phyloP scores from a whole-genome alignment of 257 asterid species.

The Solanum bulbocastanum region DNA sequence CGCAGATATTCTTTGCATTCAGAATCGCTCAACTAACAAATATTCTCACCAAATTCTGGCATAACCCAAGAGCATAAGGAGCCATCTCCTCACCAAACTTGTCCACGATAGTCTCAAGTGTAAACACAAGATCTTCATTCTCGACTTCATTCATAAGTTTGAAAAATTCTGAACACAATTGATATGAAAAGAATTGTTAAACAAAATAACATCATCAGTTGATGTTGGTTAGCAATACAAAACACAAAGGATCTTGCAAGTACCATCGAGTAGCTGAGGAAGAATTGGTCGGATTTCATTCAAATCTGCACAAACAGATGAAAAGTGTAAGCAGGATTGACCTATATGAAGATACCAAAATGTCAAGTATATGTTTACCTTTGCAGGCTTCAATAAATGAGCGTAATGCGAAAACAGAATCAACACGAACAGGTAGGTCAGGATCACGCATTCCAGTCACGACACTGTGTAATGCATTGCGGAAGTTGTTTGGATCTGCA shows the following conservation, averaged over 20 bases:
- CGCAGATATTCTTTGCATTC: background rate
- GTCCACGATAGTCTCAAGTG: conserved; percentile 97
- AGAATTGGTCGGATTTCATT: conserved; percentile 87
- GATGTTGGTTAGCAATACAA: background rate
- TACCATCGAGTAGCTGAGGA: conserved; percentile 94
- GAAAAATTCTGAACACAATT: conserved; percentile 59
- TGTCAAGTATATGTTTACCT: conserved; percentile 28
- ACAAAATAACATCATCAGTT: background rate
- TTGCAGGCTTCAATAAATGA: conserved; percentile 93
- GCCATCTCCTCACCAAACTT: conserved; percentile 99
- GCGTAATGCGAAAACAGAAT: conserved; percentile 93
- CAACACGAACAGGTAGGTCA: conserved; percentile 97
- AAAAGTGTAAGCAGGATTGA: background rate
- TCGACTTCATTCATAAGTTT: conserved; percentile 97
- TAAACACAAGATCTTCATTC: conserved; percentile 97
- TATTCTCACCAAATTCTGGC: conserved; percentile 84
- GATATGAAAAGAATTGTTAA: background rate
- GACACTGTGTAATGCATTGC: conserved; percentile 75
- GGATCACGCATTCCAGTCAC: conserved; percentile 99
- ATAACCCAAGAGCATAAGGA: conserved; percentile 92
- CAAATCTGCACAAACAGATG: conserved; percentile 44
- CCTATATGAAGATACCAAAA: background rate
- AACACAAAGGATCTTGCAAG: background rate
- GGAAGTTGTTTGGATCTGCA: conserved; percentile 77
- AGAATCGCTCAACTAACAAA: background rate